Base-by-base conservation (phyloP, 441 rosid species). In the Eruca vesicaria region DNA sequence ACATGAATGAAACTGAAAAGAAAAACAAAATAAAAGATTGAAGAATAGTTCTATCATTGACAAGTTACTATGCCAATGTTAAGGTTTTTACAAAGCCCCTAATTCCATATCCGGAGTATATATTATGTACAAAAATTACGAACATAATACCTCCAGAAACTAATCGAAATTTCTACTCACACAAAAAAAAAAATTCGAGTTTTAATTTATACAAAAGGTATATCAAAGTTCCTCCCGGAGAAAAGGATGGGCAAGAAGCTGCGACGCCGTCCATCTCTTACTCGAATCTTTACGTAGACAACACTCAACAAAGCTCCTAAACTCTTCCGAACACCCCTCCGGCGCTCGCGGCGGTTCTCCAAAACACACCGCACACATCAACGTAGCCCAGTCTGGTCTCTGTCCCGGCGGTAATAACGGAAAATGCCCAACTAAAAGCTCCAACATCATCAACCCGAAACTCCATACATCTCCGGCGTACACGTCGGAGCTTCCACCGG, bases 291-390 rank as follows among this genome's bases (percentile, higher is more conserved):
- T 94, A 77, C 84, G 91, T 57, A 94, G 80, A 74, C 98, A 94
- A 71, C 92, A 87, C 18, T 86, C 87, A 2, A 93, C 68, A 32
- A 95, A 95, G 74, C 82, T 79, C 62, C 89, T 63, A 33, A 95
- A 95, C 80, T 87, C 93, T 3, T 82, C 89, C 0, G 99, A 92
- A 12, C 85, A 80, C 1, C 75, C 76, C 9, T 78, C 87, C 18
- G 99, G 98, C 63, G 85, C 72, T 26, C 73, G 50, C 11, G 99
- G 99, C 26, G 96, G 94, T 9, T 95, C 98, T 3, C 94, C 90
- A 55, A 95, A 91, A 74, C 99, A 95, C 21, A 95, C 94, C 3
- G 97, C 94, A 50, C 99, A 95, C 98, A 95, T 95, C 4, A 95
- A 64, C 9, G 97, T 88, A 0, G 98, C 94, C 99, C 98, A 95